Evolutionary conservation across 306 rosid species (phyloP).

Genomic region (Quercus wislizeni): DNA sequence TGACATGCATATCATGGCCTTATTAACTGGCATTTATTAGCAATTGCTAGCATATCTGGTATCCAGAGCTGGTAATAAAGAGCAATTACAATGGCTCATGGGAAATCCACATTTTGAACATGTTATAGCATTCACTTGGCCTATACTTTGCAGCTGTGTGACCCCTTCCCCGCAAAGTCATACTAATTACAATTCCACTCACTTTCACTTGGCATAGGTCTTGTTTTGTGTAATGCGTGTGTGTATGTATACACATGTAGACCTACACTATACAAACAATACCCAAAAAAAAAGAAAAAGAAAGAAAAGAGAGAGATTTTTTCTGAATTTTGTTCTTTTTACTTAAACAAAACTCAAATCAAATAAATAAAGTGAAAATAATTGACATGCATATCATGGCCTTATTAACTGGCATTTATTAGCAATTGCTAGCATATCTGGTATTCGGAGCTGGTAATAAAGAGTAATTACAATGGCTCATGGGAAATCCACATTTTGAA

Average conservation of each 20-base stretch:
- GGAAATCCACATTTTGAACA: slow-evolving; percentile 25
- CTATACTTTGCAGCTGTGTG: slow-evolving; percentile 20
- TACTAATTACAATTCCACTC: neutral
- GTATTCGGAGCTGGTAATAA: neutral
- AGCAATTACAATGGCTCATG: slow-evolving; percentile 2
- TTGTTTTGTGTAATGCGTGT: no score
- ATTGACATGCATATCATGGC: neutral
- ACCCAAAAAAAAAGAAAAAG: no score
- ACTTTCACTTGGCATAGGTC: neutral
- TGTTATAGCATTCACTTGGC: slow-evolving; percentile 27
- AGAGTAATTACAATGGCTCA: neutral
- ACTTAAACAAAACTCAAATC: no score
- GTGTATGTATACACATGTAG: no score
- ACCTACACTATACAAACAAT: no score
- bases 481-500: slow-evolving; percentile 21
- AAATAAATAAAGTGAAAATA: neutral
- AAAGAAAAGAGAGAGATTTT: no score
- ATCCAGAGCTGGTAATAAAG: neutral
- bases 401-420: neutral
- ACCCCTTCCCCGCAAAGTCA: slow-evolving; percentile 15
- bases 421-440: neutral
- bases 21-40: neutral
- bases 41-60: neutral
- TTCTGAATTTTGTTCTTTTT: no score
- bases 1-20: neutral